Percentiles rank a stretch among this genome's conserved stretches.
These are phyloP conservation scores for Aspergillus quadricinctus DNA, from an alignment of 2,329 filamentous ascomycete species.

Conservation along the genomic window DNA sequence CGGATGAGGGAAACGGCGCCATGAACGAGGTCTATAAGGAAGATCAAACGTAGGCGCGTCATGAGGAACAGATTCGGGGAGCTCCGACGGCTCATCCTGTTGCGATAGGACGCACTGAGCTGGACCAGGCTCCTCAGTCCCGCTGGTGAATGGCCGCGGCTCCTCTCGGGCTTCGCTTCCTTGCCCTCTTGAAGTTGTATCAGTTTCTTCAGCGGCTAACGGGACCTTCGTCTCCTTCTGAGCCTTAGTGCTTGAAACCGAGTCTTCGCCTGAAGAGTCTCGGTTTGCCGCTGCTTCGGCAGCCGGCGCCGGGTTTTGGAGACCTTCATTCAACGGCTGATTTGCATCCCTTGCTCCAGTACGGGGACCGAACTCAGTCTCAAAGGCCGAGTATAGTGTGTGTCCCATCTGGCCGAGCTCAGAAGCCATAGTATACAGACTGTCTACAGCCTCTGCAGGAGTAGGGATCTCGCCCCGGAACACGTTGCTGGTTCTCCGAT, in stretches of 20 bases:
- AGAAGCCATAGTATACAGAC: slow-evolving; percentile 37
- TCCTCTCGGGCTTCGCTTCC: neutral
- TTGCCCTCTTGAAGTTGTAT: neutral
- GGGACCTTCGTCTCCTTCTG: neutral
- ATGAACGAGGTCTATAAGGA: neutral
- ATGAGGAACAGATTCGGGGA: neutral
- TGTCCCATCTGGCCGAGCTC: slow-evolving; percentile 38
- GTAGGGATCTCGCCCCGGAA: slow-evolving; percentile 33
- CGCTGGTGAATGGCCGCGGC: neutral
- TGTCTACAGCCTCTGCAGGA: slow-evolving; percentile 34
- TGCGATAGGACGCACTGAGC: neutral
- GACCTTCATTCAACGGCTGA: neutral
- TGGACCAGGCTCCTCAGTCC: neutral
- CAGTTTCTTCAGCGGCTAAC: neutral
- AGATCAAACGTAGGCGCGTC: neutral
- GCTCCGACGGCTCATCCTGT: neutral
- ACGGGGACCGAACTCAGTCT: slow-evolving; percentile 28
- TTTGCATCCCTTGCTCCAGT: slow-evolving; percentile 2
- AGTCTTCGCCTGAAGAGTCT: neutral
- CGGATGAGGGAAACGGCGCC: neutral
- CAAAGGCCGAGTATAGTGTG: slow-evolving; percentile 35
- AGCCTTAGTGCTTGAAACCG: neutral
- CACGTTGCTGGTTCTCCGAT: slow-evolving; percentile 33
- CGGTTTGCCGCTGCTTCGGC: neutral
- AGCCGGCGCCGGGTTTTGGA: neutral